Evolutionary conservation across 495 filamentous ascomycete species (phyloP).

Genomic region (Apodospora peruviana): DNA sequence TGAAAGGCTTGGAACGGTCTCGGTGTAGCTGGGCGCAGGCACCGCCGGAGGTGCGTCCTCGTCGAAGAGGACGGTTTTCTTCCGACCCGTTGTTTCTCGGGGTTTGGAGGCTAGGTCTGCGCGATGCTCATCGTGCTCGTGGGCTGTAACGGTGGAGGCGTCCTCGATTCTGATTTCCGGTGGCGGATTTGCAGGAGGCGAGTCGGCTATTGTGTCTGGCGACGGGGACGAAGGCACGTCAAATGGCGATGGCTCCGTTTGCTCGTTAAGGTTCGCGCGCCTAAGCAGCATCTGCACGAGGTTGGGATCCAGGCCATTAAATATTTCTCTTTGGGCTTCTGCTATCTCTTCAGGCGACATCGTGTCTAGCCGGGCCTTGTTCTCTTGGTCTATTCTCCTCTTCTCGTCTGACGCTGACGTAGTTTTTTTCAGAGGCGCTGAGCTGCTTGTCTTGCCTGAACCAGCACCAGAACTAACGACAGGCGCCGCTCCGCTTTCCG

Average conservation of each 20-base stretch:
- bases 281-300: slow-evolving; percentile 72
- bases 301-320: slow-evolving; percentile 59
- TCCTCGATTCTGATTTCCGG: slow-evolving; percentile 15
- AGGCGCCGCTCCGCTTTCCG: not conserved
- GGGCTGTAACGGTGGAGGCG: not conserved
- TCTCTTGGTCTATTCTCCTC: slow-evolving; percentile 72
- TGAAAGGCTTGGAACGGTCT: slow-evolving; percentile 34
- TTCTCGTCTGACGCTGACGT: too few relatives aligned
- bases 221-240: slow-evolving; percentile 14
- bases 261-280: slow-evolving; percentile 71
- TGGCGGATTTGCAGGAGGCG: not conserved
- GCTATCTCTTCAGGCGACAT: slow-evolving; percentile 84
- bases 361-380: slow-evolving; percentile 60
- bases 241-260: slow-evolving; percentile 28
- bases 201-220: slow-evolving; percentile 14
- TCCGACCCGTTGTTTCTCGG: slow-evolving; percentile 15
- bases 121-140: not conserved
- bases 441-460: slow-evolving; percentile 10
- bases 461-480: not conserved
- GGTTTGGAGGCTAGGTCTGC: not conserved
- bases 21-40: slow-evolving; percentile 5
- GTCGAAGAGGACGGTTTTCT: slow-evolving; percentile 22
- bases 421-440: too few relatives aligned
- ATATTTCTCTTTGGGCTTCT: slow-evolving; percentile 66
- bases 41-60: slow-evolving; percentile 16